Percentiles rank a stretch among this genome's conserved stretches.
Conservation (phyloP, 1,284 basidiomycete species). For the Grifola frondosa region DNA sequence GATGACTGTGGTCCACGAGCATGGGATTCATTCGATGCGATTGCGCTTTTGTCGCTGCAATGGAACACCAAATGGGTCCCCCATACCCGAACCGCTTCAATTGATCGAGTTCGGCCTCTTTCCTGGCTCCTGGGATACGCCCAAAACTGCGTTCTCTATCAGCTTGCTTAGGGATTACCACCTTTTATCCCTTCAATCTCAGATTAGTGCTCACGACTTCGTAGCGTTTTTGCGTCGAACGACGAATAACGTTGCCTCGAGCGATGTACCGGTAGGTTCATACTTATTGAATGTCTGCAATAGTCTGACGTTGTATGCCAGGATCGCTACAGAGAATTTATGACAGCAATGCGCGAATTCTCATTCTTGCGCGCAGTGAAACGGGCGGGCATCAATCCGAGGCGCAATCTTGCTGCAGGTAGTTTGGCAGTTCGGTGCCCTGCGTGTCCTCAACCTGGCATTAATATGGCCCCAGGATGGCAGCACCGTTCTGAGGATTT, state of each 20-base stretch:
- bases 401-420: neutral
- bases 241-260: slow-evolving; percentile 4
- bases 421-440: slow-evolving; percentile 11
- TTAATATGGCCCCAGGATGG: slow-evolving; percentile 22
- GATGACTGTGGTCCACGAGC: slow-evolving; percentile 1
- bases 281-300: too few species aligned
- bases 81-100: slow-evolving; percentile 5
- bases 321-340: slow-evolving; percentile 17
- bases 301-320: too few species aligned
- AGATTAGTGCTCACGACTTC: slow-evolving; percentile 13
- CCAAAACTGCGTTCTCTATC: slow-evolving; percentile 16
- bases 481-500: neutral
- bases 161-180: slow-evolving; percentile 17
- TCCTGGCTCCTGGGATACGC: slow-evolving; percentile 13
- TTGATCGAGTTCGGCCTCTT: slow-evolving; percentile 11
- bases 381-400: neutral
- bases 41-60: neutral
- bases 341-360: slow-evolving; percentile 6
- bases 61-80: too few species aligned
- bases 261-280: slow-evolving; percentile 4
- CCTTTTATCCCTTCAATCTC: slow-evolving; percentile 11
- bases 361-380: slow-evolving; percentile 5
- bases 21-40: neutral
- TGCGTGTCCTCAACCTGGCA: slow-evolving; percentile 19
- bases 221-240: slow-evolving; percentile 1